A percentile compares a stretch with the other conserved stretches of the same genome.
Conservation (phyloP, 228 moss, liverwort and hornwort genomes). For the Sphagnum magellanicum region DNA sequence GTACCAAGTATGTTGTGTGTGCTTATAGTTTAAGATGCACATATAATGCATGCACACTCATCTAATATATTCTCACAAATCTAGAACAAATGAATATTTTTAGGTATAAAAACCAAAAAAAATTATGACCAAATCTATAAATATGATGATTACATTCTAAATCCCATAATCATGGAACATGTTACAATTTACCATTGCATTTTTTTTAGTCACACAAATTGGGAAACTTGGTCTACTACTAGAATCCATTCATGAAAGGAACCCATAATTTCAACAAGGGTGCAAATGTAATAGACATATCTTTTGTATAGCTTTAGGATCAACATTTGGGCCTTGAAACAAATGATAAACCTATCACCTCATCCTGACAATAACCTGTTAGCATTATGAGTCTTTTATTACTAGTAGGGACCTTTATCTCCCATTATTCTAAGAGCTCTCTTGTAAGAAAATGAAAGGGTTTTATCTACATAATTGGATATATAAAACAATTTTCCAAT, state of each 20-base stretch:
- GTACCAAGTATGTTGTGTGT: no score
- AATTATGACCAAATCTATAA: background rate
- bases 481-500: no score
- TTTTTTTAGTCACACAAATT: background rate
- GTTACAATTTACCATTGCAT: background rate
- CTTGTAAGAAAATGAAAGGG: no score
- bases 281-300: constrained; percentile 9
- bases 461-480: no score
- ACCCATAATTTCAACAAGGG: background rate
- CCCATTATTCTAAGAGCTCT: no score
- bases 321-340: no score
- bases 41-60: no score
- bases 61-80: no score
- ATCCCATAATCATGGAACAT: background rate
- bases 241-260: background rate
- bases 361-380: constrained; percentile 69
- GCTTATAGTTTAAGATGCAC: no score
- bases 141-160: background rate
- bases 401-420: no score
- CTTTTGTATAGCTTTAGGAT: constrained; percentile 47
- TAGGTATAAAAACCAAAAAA: background rate
- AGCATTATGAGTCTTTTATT: no score
- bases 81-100: no score
- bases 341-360: constrained; percentile 76
- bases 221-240: background rate